phyloP scores from a whole-genome alignment of 257 asterid genomes.

The Lantana camara region DNA sequence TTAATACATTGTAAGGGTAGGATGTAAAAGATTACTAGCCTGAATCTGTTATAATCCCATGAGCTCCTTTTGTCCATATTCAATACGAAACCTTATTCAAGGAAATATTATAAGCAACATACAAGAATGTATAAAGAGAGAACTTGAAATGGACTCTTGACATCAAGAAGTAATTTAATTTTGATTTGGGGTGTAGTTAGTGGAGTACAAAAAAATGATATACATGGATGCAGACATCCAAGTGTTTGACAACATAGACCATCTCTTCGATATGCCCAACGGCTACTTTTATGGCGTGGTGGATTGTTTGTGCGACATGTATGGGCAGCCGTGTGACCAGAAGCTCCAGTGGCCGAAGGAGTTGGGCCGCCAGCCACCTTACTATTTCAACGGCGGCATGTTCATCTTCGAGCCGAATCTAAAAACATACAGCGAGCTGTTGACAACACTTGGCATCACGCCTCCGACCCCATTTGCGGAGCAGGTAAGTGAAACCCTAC shows the following conservation, averaged over 20 bases:
- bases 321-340: slow-evolving; percentile 42
- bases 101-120: too few relatives aligned
- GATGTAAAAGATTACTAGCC: background rate
- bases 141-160: background rate
- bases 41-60: too few relatives aligned
- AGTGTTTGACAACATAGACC: slow-evolving; percentile 67
- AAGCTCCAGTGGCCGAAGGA: slow-evolving; percentile 53
- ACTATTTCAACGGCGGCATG: slow-evolving; percentile 70
- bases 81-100: too few relatives aligned
- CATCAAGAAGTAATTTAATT: background rate
- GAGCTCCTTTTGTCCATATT: too few relatives aligned
- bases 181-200: slow-evolving; percentile 46
- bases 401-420: slow-evolving; percentile 53
- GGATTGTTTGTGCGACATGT: slow-evolving; percentile 54
- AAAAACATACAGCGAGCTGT: slow-evolving; percentile 38
- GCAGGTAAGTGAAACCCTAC: slow-evolving; percentile 52
- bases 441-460: slow-evolving; percentile 41
- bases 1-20: too few relatives aligned
- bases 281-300: slow-evolving; percentile 55
- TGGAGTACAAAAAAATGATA: slow-evolving; percentile 63
- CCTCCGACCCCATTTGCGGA: slow-evolving; percentile 70
- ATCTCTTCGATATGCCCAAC: slow-evolving; percentile 47
- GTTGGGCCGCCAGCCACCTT: slow-evolving; percentile 49
- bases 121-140: background rate
- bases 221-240: slow-evolving; percentile 77